Evolutionary conservation across 768 basidiomycete genomes (phyloP).

Genomic region (Termitomyces sp.): DNA sequence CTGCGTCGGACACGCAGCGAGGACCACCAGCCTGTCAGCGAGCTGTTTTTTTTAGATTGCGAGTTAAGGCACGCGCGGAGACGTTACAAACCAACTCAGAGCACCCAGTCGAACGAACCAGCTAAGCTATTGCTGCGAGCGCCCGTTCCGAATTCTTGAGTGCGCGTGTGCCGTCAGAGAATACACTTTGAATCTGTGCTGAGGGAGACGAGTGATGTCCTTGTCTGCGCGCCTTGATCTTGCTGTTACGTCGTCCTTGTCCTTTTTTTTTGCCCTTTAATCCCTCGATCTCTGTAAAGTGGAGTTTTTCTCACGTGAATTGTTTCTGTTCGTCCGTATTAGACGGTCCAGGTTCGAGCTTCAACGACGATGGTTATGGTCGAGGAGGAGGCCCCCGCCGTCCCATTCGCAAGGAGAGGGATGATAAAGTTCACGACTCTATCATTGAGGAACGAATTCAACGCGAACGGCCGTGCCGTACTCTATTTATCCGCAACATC

Average conservation of each 20-base stretch:
- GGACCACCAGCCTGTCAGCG: constrained; percentile 9
- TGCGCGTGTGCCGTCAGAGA: constrained; percentile 25
- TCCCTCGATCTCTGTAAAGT: constrained; percentile 33
- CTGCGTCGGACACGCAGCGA: constrained; percentile 38
- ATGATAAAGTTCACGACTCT: constrained; percentile 87
- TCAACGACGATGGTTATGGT: constrained; percentile 49
- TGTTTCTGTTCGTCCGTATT: constrained; percentile 43
- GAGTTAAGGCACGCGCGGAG: constrained; percentile 51
- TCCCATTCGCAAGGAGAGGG: constrained; percentile 67
- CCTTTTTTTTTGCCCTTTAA: constrained; percentile 37
- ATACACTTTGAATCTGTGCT: constrained; percentile 18
- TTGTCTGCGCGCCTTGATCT: constrained; percentile 35
- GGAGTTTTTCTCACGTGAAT: constrained; percentile 48
- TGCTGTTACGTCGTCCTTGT: constrained; percentile 44
- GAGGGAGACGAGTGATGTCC: constrained; percentile 26
- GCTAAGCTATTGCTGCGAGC: constrained; percentile 50
- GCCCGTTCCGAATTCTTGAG: constrained; percentile 29
- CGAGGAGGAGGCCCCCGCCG: constrained; percentile 38
- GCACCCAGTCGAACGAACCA: constrained; percentile 32
- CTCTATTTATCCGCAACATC: constrained; percentile 96
- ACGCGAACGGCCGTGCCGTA: constrained; percentile 92
- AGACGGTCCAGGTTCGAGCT: constrained; percentile 63
- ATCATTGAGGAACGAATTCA: constrained; percentile 94
- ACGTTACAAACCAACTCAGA: constrained; percentile 30
- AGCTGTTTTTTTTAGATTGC: constrained; percentile 33